Evolutionary conservation across 371 early-diverging fungal species (phyloP), one percentile per base, ranked within the genome.

Genomic region (Sporodiniella umbellata): DNA sequence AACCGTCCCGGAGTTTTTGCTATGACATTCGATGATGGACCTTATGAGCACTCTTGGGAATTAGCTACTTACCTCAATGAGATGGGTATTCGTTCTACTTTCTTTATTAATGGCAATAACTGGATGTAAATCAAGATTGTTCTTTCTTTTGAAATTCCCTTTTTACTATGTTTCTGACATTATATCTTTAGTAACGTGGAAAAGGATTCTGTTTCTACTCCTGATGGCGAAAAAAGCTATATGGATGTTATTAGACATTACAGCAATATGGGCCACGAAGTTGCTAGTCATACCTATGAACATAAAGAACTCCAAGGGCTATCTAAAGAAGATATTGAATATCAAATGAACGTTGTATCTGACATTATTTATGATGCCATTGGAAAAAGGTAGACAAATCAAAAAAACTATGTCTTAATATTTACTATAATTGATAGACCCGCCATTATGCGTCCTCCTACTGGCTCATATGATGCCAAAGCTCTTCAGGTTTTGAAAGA

Each of bases 1-100:
- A 53, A 22, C 28, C 54, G 37, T 37, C 58, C 67, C 19, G 72
- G 70, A 26, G 54, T 54, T 4, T 62, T 75, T 45, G 75, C 79
- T 18, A 50, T 64, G 26, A 78, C 75, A 37, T 75, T 78, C 38
- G 79, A 78, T 51, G 79, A 75, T 22, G 76, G 73, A 49, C 73
- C 71, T 8, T 60, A 51, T 14, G 22, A 54, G 7, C 66, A 46
- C 51, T 70, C 74, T 47, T 62, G 62, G 56, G 48, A 64, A 40
- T 66, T 75, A 18, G 55, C 75, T 15, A 60, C 49, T 6, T 47
- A 55, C 15, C 53, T 78, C 33, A 51, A 49, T 31, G 49, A 44
- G 33, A 48, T 62, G 31, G 54, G 58, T 40, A 60, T 78, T 48
- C 62, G 51, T 42, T 73, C 70, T 18, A 78, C 79, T 15, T 78